Base-by-base conservation (phyloP, 2,329 filamentous ascomycete species). In the Colletotrichum scovillei region DNA sequence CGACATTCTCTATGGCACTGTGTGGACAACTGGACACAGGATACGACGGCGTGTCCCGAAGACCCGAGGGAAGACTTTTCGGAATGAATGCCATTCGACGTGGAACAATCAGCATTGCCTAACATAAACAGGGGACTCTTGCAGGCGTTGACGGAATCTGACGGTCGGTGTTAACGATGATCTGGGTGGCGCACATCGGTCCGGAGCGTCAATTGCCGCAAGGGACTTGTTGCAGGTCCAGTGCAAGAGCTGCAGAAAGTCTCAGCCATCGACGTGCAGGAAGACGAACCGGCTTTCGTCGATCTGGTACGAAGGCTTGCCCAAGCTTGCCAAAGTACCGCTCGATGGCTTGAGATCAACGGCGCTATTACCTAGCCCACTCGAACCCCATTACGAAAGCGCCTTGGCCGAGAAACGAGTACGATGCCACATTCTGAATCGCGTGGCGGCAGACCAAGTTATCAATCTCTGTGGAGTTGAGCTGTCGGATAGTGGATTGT, bases 391-490 rank as follows among this genome's bases (percentile, higher is more conserved):
- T 71, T 32, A 28, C 56, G 30, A 24, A n/a, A 57, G 22, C 30
- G 28, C 24, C 42, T 22, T 69, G 67, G 14, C 59, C n/a, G 60
- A 32, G 26, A 49, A 49, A 42, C 60, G n/a, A 35, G 22, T 8
- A 19, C 28, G 9, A 49, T 32, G 35, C 28, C 19, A 56, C n/a
- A 16, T 19, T 35, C 46, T 67, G 68, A 71, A 57, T 62, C 68
- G 64, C 26, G 56, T 42, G 38, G 38, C 38, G 38, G 38, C 14
- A 22, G 30, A 30, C 46, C 42, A 70, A 67, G 26, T 69, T 69
- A 69, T 69, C 67, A 69, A 69, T 69, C 62, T 38, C 8, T 26
- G 63, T 64, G 63, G 62, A 55, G 30, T 30, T 16, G 30, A 22
- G 30, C 9, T 24, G 14, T 58, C 24, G 5, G 9, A 28, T 22